Percentiles rank a stretch among this genome's conserved stretches.
These are phyloP conservation scores for Neurospora discreta DNA, from an alignment of 495 filamentous ascomycete genomes.

Conservation along the genomic window DNA sequence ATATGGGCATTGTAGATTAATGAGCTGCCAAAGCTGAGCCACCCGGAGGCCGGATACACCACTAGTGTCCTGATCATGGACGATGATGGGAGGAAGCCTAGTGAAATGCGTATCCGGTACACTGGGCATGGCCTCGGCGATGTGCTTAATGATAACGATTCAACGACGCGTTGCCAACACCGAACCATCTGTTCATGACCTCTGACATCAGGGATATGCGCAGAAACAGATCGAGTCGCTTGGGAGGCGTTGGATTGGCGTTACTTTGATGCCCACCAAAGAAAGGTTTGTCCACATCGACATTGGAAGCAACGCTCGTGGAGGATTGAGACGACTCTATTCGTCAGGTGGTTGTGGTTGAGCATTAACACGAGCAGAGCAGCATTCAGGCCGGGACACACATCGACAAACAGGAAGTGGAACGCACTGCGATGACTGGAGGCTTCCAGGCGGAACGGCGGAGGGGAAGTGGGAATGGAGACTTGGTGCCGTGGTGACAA, in stretches of 20 bases:
- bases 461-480: background rate
- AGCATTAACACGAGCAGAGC: background rate
- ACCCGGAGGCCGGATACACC: slow-evolving; percentile 6
- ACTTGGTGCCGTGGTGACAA: slow-evolving; percentile 1
- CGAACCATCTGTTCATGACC: background rate
- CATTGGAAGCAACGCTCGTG: slow-evolving; percentile 25
- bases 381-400: background rate
- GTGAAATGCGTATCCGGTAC: background rate
- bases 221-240: background rate
- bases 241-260: background rate
- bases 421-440: slow-evolving; percentile 1
- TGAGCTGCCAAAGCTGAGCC: slow-evolving; percentile 6
- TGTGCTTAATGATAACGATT: background rate
- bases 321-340: slow-evolving; percentile 27
- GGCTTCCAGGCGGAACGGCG: background rate
- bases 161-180: background rate
- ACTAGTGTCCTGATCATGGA: background rate
- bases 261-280: background rate
- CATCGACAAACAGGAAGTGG: background rate
- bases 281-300: slow-evolving; percentile 4
- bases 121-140: background rate
- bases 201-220: background rate
- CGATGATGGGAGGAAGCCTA: background rate
- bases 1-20: slow-evolving; percentile 29
- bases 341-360: slow-evolving; percentile 19